These are phyloP conservation scores for Bassia scoparia DNA, from an alignment of 148 eudicot genomes.

Conservation along the genomic window DNA sequence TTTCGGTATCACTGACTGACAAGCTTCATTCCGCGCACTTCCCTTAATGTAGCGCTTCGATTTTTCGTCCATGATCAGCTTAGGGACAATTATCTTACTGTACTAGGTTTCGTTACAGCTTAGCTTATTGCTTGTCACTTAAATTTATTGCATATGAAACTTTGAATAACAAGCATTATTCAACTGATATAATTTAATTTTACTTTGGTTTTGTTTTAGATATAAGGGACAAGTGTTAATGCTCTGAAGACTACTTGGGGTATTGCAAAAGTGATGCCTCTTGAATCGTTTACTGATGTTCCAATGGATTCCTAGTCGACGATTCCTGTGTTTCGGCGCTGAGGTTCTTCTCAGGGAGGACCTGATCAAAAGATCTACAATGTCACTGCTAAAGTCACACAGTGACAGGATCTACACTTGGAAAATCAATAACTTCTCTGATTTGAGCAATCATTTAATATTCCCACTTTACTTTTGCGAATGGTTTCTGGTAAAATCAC, in stretches of 20 bases:
- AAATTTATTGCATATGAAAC: too few relatives aligned
- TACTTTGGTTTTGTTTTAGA: constrained; percentile 8
- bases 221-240: constrained; percentile 10
- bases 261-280: constrained; percentile 7
- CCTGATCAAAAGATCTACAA: not conserved
- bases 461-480: constrained; percentile 1
- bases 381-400: not conserved
- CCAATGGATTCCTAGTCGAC: constrained; percentile 8
- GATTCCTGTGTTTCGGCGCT: constrained; percentile 16
- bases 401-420: not conserved
- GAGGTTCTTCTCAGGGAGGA: constrained; percentile 17
- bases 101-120: constrained; percentile 8
- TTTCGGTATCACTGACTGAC: constrained; percentile 6
- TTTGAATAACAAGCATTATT: not conserved
- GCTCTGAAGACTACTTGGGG: constrained; percentile 16
- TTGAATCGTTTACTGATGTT: not conserved
- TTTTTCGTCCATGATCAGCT: constrained; percentile 23
- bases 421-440: not conserved
- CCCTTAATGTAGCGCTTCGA: constrained; percentile 1
- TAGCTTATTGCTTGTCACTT: too few relatives aligned
- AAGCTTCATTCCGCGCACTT: not conserved
- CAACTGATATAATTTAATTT: too few relatives aligned
- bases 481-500: constrained; percentile 10
- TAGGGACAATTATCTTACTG: constrained; percentile 10
- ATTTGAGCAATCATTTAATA: not conserved